Base-by-base conservation (phyloP, 2,329 filamentous ascomycete species). In the Tolypocladium paradoxum region DNA sequence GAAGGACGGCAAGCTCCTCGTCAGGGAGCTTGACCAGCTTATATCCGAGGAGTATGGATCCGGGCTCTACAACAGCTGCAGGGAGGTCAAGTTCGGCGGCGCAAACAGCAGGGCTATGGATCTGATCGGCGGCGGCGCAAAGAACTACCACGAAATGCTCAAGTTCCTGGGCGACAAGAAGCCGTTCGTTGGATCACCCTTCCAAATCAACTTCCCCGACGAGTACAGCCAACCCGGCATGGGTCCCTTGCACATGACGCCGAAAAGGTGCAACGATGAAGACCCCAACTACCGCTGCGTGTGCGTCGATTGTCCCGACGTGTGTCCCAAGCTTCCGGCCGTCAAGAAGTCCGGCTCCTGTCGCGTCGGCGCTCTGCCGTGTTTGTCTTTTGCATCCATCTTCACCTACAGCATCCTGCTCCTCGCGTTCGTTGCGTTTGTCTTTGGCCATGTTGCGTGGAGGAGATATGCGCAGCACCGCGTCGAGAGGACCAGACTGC, bases 1-100 rank as follows among this genome's bases (percentile, higher is more conserved):
- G 24, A 88, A 82, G 65, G 73, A 69, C 46, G 77, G 72, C 37
- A 82, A 82, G 60, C 67, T 65, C 2, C 69, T 90, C n/a, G 90
- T 96, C 16, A 90, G 87, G 1, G 90, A 96, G 72, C 73, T 99
- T 24, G 91, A 96, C 65, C 92, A 96, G 64, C 74, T 97, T 6
- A 83, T 96, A 61, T 89, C 90, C 2, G 78, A 90, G 53, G 77
- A 87, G 51, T 97, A 95, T 67, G 91, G 90, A 45, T 78, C 81
- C 9, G 90, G 88, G 1, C 95, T 99, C 73, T 99, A 91, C 68
- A 81, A 96, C 70, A 99, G 93, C 72, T 99, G 93, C 76, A 97
- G 97, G 71, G 90, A 99, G 68, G 92, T 99, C 71, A 99, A 99
- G 67, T 96, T 97, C 64, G 93, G 93, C 36, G 87, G 91, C 7